These are phyloP conservation scores for Trypanosoma boissoni DNA, from an alignment of 208 protist species.

Conservation along the genomic window DNA sequence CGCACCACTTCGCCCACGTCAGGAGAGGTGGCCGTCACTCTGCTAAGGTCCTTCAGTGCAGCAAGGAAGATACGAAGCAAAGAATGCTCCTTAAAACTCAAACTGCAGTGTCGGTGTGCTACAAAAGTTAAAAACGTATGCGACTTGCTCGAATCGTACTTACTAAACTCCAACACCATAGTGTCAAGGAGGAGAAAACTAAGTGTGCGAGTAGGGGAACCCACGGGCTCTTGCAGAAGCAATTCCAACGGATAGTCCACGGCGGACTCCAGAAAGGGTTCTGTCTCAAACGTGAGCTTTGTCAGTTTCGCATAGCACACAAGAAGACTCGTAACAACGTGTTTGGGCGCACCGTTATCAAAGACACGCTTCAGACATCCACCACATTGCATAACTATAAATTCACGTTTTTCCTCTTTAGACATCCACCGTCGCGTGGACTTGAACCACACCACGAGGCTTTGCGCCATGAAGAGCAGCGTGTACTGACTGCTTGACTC, in stretches of 20 bases:
- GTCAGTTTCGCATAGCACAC: conserved; percentile 55
- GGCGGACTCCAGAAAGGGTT: conserved; percentile 44
- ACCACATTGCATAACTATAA: conserved; percentile 60
- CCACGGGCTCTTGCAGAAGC: conserved; percentile 27
- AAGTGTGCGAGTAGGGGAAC: conserved; percentile 19
- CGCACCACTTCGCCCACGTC: conserved; percentile 41
- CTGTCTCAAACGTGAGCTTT: conserved; percentile 68
- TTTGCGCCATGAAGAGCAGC: conserved; percentile 71
- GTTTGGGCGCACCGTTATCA: conserved; percentile 53
- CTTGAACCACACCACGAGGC: conserved; percentile 67
- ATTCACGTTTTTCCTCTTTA: conserved; percentile 31
- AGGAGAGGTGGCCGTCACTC: conserved; percentile 21
- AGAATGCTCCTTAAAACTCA: conserved; percentile 72
- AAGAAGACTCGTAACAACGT: conserved; percentile 57
- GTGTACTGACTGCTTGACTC: conserved; percentile 77
- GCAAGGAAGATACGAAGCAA: conserved; percentile 60
- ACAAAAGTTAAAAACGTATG: conserved; percentile 74
- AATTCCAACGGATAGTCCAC: conserved; percentile 53
- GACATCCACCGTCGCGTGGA: conserved; percentile 50
- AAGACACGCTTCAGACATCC: conserved; percentile 58
- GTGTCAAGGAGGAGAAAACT: conserved; percentile 53
- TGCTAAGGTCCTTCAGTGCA: conserved; percentile 43
- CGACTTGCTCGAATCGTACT: conserved; percentile 63
- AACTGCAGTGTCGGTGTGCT: conserved; percentile 69
- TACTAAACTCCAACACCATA: conserved; percentile 62